Base-by-base conservation (phyloP, 495 filamentous ascomycete genomes). In the Penicillium malachiteum region DNA sequence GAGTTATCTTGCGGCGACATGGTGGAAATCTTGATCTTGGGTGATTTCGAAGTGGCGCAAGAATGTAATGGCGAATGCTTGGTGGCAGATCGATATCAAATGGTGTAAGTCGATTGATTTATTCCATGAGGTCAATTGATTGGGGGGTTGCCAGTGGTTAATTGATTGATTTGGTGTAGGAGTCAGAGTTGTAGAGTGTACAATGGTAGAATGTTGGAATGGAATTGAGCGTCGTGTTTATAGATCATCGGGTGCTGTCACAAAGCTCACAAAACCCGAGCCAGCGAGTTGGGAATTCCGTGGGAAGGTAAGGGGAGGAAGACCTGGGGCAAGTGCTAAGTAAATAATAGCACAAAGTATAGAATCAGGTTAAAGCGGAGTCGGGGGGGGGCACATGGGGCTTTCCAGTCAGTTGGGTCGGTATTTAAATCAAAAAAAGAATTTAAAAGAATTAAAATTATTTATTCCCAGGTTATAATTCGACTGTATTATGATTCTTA, bases 1-100 rank as follows among this genome's bases (percentile, higher is more conserved):
- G 56, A 48, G 8, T 14, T 46, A 44, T 56, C 48, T 53, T 66
- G 57, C 18, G 56, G 56, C 51, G 73, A 65, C 73, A 76, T 76
- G 50, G 32, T 39, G 40, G 13, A 13, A 30, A 39, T 37, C 10
- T 14, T 10, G 10, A 30, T 41, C 17, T 54, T 43, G 54, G 37
- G 21, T 39, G 31, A 53, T 42, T 53, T 40, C 10, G 9, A 13
- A 43, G 56, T 58, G 62, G 55, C 55, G 54, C 46, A 53, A 31
- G 46, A 61, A 62, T 59, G 57, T 39, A 43, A 51, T 49, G 52
- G 51, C 43, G 40, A 57, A 63, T 56, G 40, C 18, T 55, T 44
- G 48, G 53, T 53, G 37, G 57, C 45, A 48, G 57, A 53, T 60
- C 52, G 46, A 60, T 52, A 49, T 48, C n/a, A 42, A 50, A 33